A percentile compares a stretch with the other conserved stretches of the same genome.
phyloP scores from a whole-genome alignment of 2,329 filamentous ascomycete genomes.

The Didymosphaeria variabile region DNA sequence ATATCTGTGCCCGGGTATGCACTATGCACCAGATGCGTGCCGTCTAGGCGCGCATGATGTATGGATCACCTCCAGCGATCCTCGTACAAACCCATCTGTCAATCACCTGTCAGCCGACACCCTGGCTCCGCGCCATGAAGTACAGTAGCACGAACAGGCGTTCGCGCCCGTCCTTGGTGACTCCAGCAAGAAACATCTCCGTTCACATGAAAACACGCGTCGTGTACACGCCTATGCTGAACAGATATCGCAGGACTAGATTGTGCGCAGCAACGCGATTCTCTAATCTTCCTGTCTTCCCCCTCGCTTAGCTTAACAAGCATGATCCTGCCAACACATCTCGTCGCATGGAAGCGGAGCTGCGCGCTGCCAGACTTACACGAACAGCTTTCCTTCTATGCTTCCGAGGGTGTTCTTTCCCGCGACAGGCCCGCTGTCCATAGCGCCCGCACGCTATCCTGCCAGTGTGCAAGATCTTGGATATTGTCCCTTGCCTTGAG shows the following conservation, averaged over 20 bases:
- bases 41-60: background rate
- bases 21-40: no score
- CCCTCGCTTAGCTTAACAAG: no score
- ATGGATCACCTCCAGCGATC: background rate
- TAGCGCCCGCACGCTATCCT: no score
- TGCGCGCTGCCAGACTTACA: background rate
- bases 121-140: background rate
- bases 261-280: background rate
- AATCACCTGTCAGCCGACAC: background rate
- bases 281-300: background rate
- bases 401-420: background rate
- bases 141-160: background rate
- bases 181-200: no score
- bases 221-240: no score
- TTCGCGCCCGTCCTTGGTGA: background rate
- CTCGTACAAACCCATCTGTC: background rate
- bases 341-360: slow-evolving; percentile 11
- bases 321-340: slow-evolving; percentile 5
- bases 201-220: no score
- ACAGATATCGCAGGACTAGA: no score
- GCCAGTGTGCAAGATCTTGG: no score
- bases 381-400: background rate
- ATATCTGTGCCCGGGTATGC: no score
- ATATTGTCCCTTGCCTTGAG: no score
- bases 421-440: no score